phyloP scores from a whole-genome alignment of 2,329 filamentous ascomycete genomes.

The Phyllosticta citriasiana region DNA sequence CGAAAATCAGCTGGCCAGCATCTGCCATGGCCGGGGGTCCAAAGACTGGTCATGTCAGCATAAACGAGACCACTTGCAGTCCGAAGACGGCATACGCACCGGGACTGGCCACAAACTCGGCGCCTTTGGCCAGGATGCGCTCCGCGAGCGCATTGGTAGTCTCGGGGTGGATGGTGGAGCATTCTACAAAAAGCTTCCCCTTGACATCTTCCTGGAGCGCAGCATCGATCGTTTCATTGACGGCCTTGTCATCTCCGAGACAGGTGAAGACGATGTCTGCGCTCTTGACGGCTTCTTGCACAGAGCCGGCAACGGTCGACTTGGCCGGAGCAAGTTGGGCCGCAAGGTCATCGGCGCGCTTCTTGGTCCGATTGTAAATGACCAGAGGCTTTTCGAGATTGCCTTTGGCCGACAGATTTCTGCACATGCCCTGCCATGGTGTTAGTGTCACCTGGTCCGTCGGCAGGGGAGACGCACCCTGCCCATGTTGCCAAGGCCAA shows the following conservation, averaged over 20 bases:
- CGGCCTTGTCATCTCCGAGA: constrained; percentile 66
- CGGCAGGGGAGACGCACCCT: constrained; percentile 43
- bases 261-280: constrained; percentile 78
- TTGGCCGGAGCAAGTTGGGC: constrained; percentile 51
- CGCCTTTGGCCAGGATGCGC: constrained; percentile 49
- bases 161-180: constrained; percentile 79
- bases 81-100: constrained; percentile 27
- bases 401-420: constrained; percentile 73
- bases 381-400: constrained; percentile 60
- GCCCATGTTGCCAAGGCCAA: constrained; percentile 84
- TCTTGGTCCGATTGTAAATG: constrained; percentile 67
- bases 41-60: constrained; percentile 43
- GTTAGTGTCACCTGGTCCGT: not conserved
- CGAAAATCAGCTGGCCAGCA: constrained; percentile 58
- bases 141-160: constrained; percentile 59
- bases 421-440: constrained; percentile 60
- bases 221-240: constrained; percentile 50
- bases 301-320: constrained; percentile 51
- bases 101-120: constrained; percentile 63
- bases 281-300: constrained; percentile 55
- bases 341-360: constrained; percentile 55
- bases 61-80: not conserved
- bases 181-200: constrained; percentile 75
- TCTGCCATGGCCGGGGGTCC: constrained; percentile 63
- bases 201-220: constrained; percentile 48